Evolutionary conservation across 495 filamentous ascomycete species (phyloP).

Genomic region (Talaromyces trachyspermus): DNA sequence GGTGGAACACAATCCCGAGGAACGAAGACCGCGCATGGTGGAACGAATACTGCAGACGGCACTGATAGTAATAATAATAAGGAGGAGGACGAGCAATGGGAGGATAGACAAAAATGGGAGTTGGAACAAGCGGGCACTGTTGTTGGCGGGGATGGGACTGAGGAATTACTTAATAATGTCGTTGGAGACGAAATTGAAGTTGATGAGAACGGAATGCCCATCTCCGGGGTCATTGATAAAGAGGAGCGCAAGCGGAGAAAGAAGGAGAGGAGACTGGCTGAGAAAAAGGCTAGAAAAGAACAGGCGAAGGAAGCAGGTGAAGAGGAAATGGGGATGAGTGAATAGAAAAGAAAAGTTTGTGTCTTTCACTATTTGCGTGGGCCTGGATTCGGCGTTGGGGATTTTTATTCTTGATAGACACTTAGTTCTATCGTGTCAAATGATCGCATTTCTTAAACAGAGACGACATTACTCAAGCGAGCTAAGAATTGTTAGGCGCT

Average conservation of each 20-base stretch:
- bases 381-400: constrained; percentile 9
- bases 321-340: constrained; percentile 8
- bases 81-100: constrained; percentile 33
- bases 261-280: constrained; percentile 39
- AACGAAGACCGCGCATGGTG: constrained; percentile 7
- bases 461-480: too few relatives aligned
- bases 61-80: too few relatives aligned
- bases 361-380: constrained; percentile 17
- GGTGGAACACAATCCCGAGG: constrained; percentile 18
- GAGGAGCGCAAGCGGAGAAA: constrained; percentile 44
- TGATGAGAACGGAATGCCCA: constrained; percentile 10
- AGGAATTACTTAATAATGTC: constrained; percentile 12
- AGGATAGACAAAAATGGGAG: constrained; percentile 46
- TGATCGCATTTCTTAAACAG: too few relatives aligned
- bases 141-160: constrained; percentile 19
- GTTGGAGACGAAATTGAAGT: constrained; percentile 16
- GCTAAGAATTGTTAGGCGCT: too few relatives aligned
- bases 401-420: too few relatives aligned
- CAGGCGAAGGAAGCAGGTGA: constrained; percentile 23
- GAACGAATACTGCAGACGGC: constrained; percentile 6
- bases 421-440: too few relatives aligned
- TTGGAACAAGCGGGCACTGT: constrained; percentile 27
- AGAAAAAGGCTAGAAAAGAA: constrained; percentile 37
- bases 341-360: constrained; percentile 9
- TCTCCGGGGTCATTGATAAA: constrained; percentile 28